Evolutionary conservation across 768 basidiomycete genomes (phyloP), one percentile per base, ranked within the genome.

Genomic region (Plicaturopsis crispa): DNA sequence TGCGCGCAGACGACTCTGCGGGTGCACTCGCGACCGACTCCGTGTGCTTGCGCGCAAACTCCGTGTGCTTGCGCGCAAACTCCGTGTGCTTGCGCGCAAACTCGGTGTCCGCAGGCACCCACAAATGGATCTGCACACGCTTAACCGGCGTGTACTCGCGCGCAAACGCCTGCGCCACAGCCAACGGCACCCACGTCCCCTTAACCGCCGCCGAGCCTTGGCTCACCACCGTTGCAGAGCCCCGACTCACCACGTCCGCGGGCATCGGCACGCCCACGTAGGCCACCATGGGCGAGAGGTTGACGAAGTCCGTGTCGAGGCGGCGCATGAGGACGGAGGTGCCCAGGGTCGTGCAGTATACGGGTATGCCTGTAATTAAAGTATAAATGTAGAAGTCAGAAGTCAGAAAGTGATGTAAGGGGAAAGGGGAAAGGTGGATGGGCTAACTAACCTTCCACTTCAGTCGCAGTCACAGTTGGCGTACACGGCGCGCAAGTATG

Each of bases 271-370:
- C 51, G 33, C 63, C 61, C 34, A 71, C 62, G 54, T 66, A 63
- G 20, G 65, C 60, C 4, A 71, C 55, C 34, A 84, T 72, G 16
- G 74, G 68, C 31, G 79, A 70, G 33, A 85, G 65, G 54, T 86
- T 82, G 49, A 86, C 82, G 47, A 81, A 86, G 50, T 84, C 81
- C 23, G 82, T 82, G 59, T 86, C 84, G 39, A 85, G 76, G 46
- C 84, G 78, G 48, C 84, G 76, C 45, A 85, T 59, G 33, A 86
- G 64, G 22, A 69, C 61, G 36, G 65, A 64, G 6, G 68, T 56
- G 28, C 73, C 76, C 7, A 85, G 66, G 36, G 61, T 65, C 57
- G 77, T 81, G 52, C 81, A 80, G 57, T 84, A 86, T 35, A 86
- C 82, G 26, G 80, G 73, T 39, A 86, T 79, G 47, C 78, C 84